Percentiles rank a stretch among this genome's conserved stretches.
These are phyloP conservation scores for Fusarium mundagurra DNA, from an alignment of 2,329 filamentous ascomycete species.

Conservation along the genomic window DNA sequence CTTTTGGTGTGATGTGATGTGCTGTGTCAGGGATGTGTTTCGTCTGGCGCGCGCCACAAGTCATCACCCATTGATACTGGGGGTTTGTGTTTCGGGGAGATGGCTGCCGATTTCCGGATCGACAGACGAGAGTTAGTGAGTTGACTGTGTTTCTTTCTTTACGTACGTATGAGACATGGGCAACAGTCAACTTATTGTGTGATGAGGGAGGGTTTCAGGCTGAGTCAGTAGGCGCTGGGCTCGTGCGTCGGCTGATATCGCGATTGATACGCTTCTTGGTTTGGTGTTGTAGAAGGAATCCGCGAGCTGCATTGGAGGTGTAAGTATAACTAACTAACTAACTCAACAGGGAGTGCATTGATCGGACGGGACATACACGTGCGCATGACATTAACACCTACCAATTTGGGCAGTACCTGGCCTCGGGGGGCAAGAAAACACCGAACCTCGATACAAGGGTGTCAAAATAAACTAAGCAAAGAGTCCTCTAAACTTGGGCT, in stretches of 20 bases:
- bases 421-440: too few relatives aligned
- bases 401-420: conserved; percentile 22
- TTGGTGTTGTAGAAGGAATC: not conserved
- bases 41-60: conserved; percentile 42
- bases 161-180: not conserved
- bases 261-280: not conserved
- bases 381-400: conserved; percentile 39
- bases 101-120: conserved; percentile 30
- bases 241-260: not conserved
- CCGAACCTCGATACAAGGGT: too few relatives aligned
- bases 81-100: conserved; percentile 28
- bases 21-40: conserved; percentile 35
- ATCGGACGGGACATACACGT: conserved; percentile 27
- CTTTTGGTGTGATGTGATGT: conserved; percentile 8
- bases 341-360: not conserved
- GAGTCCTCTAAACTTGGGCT: too few relatives aligned
- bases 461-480: too few relatives aligned
- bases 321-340: not conserved
- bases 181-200: not conserved
- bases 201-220: conserved; percentile 26
- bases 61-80: not conserved
- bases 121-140: conserved; percentile 6
- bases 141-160: not conserved
- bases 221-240: conserved; percentile 11
- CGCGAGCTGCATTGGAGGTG: not conserved